Conservation (phyloP, 2,329 filamentous ascomycete genomes). For the Colletotrichum sidae region DNA sequence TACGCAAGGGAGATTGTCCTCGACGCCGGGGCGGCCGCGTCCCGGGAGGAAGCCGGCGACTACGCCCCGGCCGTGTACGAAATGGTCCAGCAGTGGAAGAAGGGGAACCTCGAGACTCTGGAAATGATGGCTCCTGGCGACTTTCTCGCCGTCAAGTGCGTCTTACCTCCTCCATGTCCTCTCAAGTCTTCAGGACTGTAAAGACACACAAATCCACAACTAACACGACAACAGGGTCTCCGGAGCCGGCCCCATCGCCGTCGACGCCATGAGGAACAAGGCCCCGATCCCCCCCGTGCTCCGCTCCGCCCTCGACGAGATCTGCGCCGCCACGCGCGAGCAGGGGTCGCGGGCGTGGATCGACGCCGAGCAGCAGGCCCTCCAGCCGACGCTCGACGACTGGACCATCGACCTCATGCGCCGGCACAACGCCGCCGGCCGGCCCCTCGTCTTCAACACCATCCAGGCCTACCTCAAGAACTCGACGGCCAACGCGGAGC, state of each 20-base stretch:
- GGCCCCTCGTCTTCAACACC: constrained; percentile 81
- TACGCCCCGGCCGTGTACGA: constrained; percentile 24
- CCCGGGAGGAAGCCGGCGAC: constrained; percentile 60
- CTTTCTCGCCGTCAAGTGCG: constrained; percentile 73
- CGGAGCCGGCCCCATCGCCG: constrained; percentile 80
- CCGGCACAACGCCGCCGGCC: constrained; percentile 74
- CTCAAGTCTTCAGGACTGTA: too few species aligned
- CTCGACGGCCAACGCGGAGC: constrained; percentile 66
- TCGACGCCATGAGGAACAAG: constrained; percentile 73
- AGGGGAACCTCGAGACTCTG: constrained; percentile 81
- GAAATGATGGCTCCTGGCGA: constrained; percentile 74
- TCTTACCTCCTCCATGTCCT: background rate
- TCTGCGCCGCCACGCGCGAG: constrained; percentile 77
- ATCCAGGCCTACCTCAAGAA: constrained; percentile 83
- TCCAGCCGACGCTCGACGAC: constrained; percentile 83
- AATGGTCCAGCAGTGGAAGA: constrained; percentile 79
- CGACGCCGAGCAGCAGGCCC: constrained; percentile 84
- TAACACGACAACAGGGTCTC: constrained; percentile 69
- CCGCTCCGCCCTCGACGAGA: constrained; percentile 75
- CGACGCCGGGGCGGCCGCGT: constrained; percentile 56
- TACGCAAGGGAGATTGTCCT: constrained; percentile 88
- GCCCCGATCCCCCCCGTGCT: constrained; percentile 73
- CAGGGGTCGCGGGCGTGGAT: constrained; percentile 82
- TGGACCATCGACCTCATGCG: constrained; percentile 84
- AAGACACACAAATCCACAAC: background rate